Percentiles rank a stretch among this genome's conserved stretches.
Evolutionary conservation across 1,284 basidiomycete genomes (phyloP).

Genomic region (Rhizoctonia solani): DNA sequence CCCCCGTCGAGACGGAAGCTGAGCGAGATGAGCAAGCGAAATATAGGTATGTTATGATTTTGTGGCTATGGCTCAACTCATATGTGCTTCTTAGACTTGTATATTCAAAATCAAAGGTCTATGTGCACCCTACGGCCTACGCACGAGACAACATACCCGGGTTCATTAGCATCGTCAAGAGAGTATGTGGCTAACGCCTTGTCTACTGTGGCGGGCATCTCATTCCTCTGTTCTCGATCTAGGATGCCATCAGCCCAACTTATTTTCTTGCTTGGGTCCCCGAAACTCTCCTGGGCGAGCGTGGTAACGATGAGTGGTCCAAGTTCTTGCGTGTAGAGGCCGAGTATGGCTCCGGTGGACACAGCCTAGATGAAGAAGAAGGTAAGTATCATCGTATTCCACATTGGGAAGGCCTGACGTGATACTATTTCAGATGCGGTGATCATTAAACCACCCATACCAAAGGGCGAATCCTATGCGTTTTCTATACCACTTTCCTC

Average conservation of each 20-base stretch:
- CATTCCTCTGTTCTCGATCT: not conserved
- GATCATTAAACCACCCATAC: constrained; percentile 73
- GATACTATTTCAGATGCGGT: constrained; percentile 61
- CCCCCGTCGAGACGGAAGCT: constrained; percentile 6
- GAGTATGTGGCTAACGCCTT: constrained; percentile 52
- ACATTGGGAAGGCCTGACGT: constrained; percentile 27
- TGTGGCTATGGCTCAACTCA: not conserved
- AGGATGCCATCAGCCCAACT: constrained; percentile 73
- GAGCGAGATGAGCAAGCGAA: constrained; percentile 29
- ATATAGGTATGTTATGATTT: not conserved
- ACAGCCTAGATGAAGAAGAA: constrained; percentile 66
- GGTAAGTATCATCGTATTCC: constrained; percentile 51
- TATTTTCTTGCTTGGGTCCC: constrained; percentile 87
- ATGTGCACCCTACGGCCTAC: constrained; percentile 92
- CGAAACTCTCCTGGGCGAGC: constrained; percentile 75
- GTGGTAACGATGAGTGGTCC: constrained; percentile 76
- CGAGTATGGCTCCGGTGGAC: constrained; percentile 46
- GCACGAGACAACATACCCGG: constrained; percentile 91
- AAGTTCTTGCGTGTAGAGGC: constrained; percentile 84
- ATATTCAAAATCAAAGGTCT: constrained; percentile 90
- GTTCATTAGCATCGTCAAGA: constrained; percentile 85
- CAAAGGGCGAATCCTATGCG: constrained; percentile 85
- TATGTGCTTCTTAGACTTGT: constrained; percentile 56
- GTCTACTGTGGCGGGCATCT: constrained; percentile 17
- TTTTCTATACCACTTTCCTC: constrained; percentile 90